Conservation (phyloP, 129 eudicot genomes). For the sunflower (Helianthus annuus) region DNA sequence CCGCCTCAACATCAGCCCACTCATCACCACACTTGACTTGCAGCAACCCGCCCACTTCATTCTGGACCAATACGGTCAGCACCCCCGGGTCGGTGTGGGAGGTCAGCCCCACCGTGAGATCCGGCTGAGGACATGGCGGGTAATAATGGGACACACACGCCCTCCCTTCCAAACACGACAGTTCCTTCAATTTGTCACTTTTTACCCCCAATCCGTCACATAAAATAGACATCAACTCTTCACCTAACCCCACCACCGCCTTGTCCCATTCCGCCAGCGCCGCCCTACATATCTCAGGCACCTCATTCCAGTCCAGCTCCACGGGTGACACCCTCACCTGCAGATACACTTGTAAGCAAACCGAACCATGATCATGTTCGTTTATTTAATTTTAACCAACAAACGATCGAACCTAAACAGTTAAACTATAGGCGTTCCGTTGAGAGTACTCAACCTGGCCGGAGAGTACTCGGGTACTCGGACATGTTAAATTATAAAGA, state of each 20-base stretch:
- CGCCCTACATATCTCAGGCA: conserved; percentile 39
- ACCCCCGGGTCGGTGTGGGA: conserved; percentile 59
- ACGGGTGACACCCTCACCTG: conserved; percentile 34
- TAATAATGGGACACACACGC: conserved; percentile 46
- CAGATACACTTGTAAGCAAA: not conserved
- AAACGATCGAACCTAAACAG: too few species aligned
- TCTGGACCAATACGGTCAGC: conserved; percentile 51
- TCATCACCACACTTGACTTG: conserved; percentile 55
- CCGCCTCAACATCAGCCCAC: conserved; percentile 62
- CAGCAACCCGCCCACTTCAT: conserved; percentile 52
- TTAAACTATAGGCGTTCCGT: too few species aligned
- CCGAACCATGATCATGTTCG: too few species aligned
- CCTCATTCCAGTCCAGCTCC: conserved; percentile 27
- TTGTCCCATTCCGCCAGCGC: conserved; percentile 43
- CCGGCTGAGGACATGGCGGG: conserved; percentile 65
- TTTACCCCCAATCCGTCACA: conserved; percentile 50
- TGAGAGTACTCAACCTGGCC: too few species aligned
- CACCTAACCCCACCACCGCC: conserved; percentile 39
- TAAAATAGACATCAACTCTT: conserved; percentile 42
- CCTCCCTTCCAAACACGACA: conserved; percentile 52
- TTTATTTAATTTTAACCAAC: too few species aligned
- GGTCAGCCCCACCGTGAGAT: conserved; percentile 48
- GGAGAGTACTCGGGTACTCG: too few species aligned
- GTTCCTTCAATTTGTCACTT: conserved; percentile 33
- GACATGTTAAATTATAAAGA: too few species aligned